Evolutionary conservation across 192 early-diverging fungal genomes (phyloP), one percentile per base, ranked within the genome.

Genomic region (Paraglomus brasilianum): DNA sequence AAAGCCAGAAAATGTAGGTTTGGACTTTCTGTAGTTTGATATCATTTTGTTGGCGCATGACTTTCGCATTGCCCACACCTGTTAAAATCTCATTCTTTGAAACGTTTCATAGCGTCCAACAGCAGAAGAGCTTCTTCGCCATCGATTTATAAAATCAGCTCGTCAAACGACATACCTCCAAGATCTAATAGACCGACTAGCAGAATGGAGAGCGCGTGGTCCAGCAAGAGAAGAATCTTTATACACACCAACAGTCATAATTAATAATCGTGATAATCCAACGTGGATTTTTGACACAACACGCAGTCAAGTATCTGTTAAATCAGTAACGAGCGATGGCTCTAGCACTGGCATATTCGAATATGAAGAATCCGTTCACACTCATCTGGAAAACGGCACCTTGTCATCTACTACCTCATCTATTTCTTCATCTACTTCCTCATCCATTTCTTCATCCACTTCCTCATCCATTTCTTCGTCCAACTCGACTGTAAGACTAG

Each of bases 121-220:
- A 2, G 95, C 95, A 22, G 89, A 89, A 68, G 93, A 96, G 71
- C 75, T 97, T 47, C 81, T 97, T 58, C 89, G 92, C 74, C 95
- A 97, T 79, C 83, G 87, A 60, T 97, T 97, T 67, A 91, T 97
- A 39, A 86, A 88, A 51, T 86, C 83, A 51, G 90, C 91, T 5
- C 92, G 91, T 73, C 91, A 91, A 50, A 89, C 89, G 3, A 81
- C 86, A 4, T 88, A 90, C 64, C 76, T 97, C 63, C 90, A 89
- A 30, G 93, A 96, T 38, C 78, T 97, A 15, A 88, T 94, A 55
- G 89, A 93, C 74, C 78, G 89, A 72, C 89, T 94, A 76, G 87
- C 92, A 72, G 78, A 80, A 46, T 95, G 91, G 90, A 79, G 89
- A 70, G 74, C 81, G 67, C 81, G 80, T 0, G 78, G 81, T 1